phyloP scores from a whole-genome alignment of 1,139 yeast genomes.

The Keqinozyma sinolaborantium region DNA sequence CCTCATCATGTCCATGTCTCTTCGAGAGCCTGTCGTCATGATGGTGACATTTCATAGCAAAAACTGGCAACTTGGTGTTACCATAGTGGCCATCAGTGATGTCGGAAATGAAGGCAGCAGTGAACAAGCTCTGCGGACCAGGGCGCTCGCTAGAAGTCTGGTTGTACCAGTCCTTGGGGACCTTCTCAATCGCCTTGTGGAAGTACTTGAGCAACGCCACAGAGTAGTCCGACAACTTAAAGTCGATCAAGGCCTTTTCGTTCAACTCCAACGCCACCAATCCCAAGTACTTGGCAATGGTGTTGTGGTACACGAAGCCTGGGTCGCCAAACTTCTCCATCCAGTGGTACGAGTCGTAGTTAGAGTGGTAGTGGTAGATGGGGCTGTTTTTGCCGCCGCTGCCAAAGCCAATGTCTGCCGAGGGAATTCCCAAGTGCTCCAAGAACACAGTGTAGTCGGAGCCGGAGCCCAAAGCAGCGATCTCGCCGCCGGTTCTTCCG shows the following conservation, averaged over 20 bases:
- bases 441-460: conserved; percentile 46
- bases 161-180: conserved; percentile 34
- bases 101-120: conserved; percentile 17
- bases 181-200: conserved; percentile 20
- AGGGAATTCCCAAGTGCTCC: conserved; percentile 46
- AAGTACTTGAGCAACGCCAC: conserved; percentile 27
- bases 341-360: conserved; percentile 58
- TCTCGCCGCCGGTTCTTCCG: conserved; percentile 23
- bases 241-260: conserved; percentile 50
- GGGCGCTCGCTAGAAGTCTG: conserved; percentile 12
- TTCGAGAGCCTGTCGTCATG: no score
- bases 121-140: conserved; percentile 13
- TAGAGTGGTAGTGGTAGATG: conserved; percentile 56
- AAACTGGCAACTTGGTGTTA: conserved; percentile 2
- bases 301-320: conserved; percentile 49
- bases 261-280: conserved; percentile 49
- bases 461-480: conserved; percentile 40
- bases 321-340: conserved; percentile 54
- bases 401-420: conserved; percentile 37
- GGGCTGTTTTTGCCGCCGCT: conserved; percentile 29
- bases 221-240: conserved; percentile 36
- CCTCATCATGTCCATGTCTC: no score
- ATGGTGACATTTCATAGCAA: no score
- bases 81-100: conserved; percentile 22
- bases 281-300: conserved; percentile 58